Conservation (phyloP, 202 grass and related monocot genomes). For the Carex arenaria region DNA sequence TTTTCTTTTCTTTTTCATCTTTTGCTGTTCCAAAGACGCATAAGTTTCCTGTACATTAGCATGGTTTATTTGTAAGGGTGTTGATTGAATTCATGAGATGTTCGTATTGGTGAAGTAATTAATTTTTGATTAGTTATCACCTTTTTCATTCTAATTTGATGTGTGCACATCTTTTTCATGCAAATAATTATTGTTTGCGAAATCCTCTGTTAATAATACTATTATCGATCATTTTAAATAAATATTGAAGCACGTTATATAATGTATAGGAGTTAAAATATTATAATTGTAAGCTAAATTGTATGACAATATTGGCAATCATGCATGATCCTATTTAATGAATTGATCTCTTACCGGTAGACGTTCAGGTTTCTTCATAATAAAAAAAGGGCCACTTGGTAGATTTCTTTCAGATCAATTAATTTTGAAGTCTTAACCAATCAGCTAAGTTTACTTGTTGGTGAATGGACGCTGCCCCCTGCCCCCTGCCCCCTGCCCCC, state of each 20-base stretch:
- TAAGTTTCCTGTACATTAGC: neutral
- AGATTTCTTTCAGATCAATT: neutral
- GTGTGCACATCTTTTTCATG: neutral
- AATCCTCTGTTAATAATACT: neutral
- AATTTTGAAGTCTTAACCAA: neutral
- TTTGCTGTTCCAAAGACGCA: neutral
- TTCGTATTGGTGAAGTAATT: neutral
- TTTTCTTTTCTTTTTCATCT: neutral
- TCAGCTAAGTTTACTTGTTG: neutral
- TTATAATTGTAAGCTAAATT: neutral
- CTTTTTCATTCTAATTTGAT: neutral
- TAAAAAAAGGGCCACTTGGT: neutral
- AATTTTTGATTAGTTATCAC: neutral
- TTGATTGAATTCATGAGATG: neutral
- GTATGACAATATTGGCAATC: neutral
- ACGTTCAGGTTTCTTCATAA: neutral
- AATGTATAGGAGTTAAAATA: neutral
- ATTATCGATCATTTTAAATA: neutral
- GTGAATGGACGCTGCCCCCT: neutral
- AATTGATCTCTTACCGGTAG: neutral
- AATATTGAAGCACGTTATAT: neutral
- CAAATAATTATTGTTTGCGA: neutral
- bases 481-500: neutral
- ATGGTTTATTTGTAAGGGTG: neutral
- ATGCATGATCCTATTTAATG: neutral